Base-by-base conservation (phyloP, 78 protist genomes). In the Dictyostelium brefeldianum region DNA sequence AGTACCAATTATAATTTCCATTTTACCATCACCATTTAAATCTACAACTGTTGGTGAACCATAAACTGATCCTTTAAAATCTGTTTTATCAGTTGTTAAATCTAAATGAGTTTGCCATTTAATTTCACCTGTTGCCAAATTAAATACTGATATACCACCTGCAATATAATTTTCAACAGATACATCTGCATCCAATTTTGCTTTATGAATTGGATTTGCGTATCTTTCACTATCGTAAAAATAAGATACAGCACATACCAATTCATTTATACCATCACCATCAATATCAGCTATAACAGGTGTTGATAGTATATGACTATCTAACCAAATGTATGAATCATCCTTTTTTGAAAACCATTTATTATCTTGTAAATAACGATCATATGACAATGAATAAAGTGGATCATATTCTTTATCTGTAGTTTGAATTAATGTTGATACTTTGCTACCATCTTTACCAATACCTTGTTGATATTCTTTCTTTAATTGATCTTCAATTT, bases 211-310 rank as follows among this genome's bases (percentile, higher is more conserved):
- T 3, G 93, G 94, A 47, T 74, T 78, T 1, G 77, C 11, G 25
- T 94, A 94, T 17, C 71, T 46, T 22, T 94, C 90, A 0, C 18
- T 47, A 78, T 97, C 98, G 43, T 85, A 96, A 79, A 84, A 97
- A 75, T 95, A 97, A 7, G 97, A 94, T n/a, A 97, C 97, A 6
- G 96, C 65, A 18, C 96, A 78, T 18, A 97, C 43, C 85, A 96
- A 15, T 59, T 96, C 98, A 43, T 57, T 65, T 6, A 36, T 29
- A 12, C 97, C 98, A 73, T 97, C 98, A 8, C 25, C n/a, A 71
- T 97, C 97, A 4, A 97, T 56, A 90, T 96, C 98, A 20, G 91
- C 92, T 20, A 97, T 71, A 27, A 97, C 95, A 17, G 99, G 99
- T 64, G 98, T 94, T 41, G 90, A 80, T 14, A 97, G 59, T 22